A percentile compares a stretch with the other conserved stretches of the same genome.
Conservation (phyloP, 352 stramenopile genomes). For the Phytopythium litorale region DNA sequence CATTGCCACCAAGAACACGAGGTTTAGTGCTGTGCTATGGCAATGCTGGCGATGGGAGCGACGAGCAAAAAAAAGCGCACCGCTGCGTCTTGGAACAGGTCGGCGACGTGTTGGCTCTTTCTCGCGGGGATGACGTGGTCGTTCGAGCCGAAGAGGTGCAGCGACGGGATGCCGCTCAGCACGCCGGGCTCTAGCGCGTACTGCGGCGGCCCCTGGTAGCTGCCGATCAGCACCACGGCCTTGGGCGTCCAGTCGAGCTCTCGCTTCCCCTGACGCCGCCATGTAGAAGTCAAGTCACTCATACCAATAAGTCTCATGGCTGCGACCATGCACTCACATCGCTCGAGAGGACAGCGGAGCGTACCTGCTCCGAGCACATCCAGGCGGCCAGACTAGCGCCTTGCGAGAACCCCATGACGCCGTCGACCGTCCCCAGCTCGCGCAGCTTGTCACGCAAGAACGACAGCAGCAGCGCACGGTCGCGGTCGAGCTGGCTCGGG, state of each 20-base stretch:
- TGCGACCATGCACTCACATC: neutral
- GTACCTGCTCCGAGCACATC: constrained; percentile 70
- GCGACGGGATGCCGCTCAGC: constrained; percentile 42
- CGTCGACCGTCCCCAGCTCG: constrained; percentile 61
- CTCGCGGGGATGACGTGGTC: constrained; percentile 73
- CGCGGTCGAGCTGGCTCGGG: constrained; percentile 38
- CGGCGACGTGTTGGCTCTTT: constrained; percentile 67
- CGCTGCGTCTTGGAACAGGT: constrained; percentile 55
- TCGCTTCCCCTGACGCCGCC: neutral
- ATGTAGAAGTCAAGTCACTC: neutral
- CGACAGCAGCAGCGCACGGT: constrained; percentile 47
- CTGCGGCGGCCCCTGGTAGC: constrained; percentile 62
- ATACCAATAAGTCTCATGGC: neutral
- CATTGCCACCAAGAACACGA: no score
- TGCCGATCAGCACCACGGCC: constrained; percentile 68
- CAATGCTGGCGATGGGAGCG: no score
- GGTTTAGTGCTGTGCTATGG: neutral
- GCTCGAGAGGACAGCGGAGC: neutral
- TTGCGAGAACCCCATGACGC: constrained; percentile 82
- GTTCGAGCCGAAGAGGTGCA: constrained; percentile 78
- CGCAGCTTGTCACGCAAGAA: constrained; percentile 58
- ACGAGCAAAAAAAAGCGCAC: constrained; percentile 14
- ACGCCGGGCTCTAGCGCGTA: constrained; percentile 53
- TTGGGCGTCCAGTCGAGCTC: constrained; percentile 71
- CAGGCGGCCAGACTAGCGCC: constrained; percentile 73